Evolutionary conservation across 2,329 filamentous ascomycete genomes (phyloP), one percentile per base, ranked within the genome.

Genomic region (Plenodomus biglobosus): DNA sequence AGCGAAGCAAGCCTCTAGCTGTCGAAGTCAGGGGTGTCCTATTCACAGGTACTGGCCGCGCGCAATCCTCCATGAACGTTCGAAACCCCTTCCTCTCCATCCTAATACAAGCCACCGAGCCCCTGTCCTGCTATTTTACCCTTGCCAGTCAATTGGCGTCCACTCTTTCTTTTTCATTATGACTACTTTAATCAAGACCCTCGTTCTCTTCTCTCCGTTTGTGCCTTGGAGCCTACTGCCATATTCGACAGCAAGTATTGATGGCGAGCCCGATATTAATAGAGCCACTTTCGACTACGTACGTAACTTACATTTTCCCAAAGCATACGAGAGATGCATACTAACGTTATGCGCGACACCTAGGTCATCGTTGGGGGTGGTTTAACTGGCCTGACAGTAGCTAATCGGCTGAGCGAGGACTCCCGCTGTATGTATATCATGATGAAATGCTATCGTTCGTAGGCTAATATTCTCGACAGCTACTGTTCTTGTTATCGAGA

Each of bases 321-420:
- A 32, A 32, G 3, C 11, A 32, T 3, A 32, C 3, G 27, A 8
- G 8, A 15, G 15, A 8, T 32, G 3, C 27, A 32, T 11, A 15
- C 27, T 32, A 11, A 32, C 27, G 27, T 3, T 15, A 3, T 15
- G 6, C 13, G 8, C 27, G 15, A 5, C 22, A 24, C 11, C 22
- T 24, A 32, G 27, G 57, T 69, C 8, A 42, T 70, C 18, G 59
- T 70, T 8, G 65, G 66, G 15, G 67, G 64, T 32, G 66, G 67
- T 7, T 55, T 65, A 3, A 59, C 62, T 18, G 67, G 67, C 7
- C 50, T 68, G 1, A 59, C 62, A 10, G 61, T 69, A 36, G 67
- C 66, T 1, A 64, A 64, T 22, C 60, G 67, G 2, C 38, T 70
- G 42, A 61, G 65, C n/a, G 65, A 68, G 51, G 56, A 64, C 15